Conservation (phyloP, 129 eudicot species). For the sunflower (Helianthus annuus) region HanXRQr2.0-SUNRISE NC_035444.2:72405677-72406176, state of each 20-base stretch:
- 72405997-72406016: too few relatives aligned
- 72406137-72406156: too few relatives aligned
- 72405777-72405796: not conserved
- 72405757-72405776: slow-evolving; percentile 13
- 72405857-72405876: slow-evolving; percentile 23
- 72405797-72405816: slow-evolving; percentile 2
- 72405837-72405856: slow-evolving; percentile 28
- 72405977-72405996: not conserved
- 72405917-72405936: slow-evolving; percentile 4
- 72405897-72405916: not conserved
- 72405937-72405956: not conserved
- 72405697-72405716: slow-evolving; percentile 14
- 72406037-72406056: too few relatives aligned
- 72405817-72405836: slow-evolving; percentile 20
- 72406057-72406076: too few relatives aligned
- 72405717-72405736: slow-evolving; percentile 45
- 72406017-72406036: too few relatives aligned
- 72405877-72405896: not conserved
- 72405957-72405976: not conserved
- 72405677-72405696: slow-evolving; percentile 27
- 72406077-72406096: too few relatives aligned
- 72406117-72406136: too few relatives aligned
- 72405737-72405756: slow-evolving; percentile 35
- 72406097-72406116: too few relatives aligned
- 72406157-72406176: too few relatives aligned